Base-by-base conservation (phyloP, 2,329 filamentous ascomycete species). In the Hypoxylon sp. region DNA sequence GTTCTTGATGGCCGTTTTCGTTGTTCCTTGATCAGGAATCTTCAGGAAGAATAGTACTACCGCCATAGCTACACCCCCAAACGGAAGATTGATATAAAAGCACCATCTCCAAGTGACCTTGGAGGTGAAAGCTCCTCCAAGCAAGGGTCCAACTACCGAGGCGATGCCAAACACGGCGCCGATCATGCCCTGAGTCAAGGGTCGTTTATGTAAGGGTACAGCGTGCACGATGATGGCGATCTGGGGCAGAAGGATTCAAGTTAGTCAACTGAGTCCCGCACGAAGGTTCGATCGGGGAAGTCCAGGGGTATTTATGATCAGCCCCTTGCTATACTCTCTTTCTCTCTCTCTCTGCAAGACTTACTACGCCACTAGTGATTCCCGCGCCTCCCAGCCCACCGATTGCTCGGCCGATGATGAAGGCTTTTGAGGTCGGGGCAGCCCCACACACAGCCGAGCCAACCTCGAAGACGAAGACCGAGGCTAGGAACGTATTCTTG, bases 161-260 rank as follows among this genome's bases (percentile, higher is more conserved):
- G 77, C 77, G 17, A 81, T 60, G 21, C 76, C 79, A 13, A 79
- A 80, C 5, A 79, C 71, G 51, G 75, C 79, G 6, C 78, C 78
- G 50, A 78, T 75, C 32, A 79, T 52, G 46, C 79, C 78, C 58
- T 79, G 77, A 62, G 73, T 78, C 51, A 77, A 61, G 7, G 79
- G 77, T 0, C 79, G 73, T 56, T 72, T 73, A 50, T 76, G 73
- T 23, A 80, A 63, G 2, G 79, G 79, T 2, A 80, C 74, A 30
- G 75, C 73, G 49, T 77, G 77, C 9, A 80, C 77, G 25, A 80
- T 74, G 21, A 77, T 71, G 7, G 76, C 71, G 48, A 80, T 76
- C 69, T 77, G 41, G 43, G 7, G 23, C 9, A 17, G n/a, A 0
- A 36, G 5, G n/a, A 7, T 32, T 6, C 23, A 34, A 32, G 49